Percentiles rank a stretch among this genome's conserved stretches.
Evolutionary conservation across 257 asterid species (phyloP).

Genomic region (Euphrasia confusa): DNA sequence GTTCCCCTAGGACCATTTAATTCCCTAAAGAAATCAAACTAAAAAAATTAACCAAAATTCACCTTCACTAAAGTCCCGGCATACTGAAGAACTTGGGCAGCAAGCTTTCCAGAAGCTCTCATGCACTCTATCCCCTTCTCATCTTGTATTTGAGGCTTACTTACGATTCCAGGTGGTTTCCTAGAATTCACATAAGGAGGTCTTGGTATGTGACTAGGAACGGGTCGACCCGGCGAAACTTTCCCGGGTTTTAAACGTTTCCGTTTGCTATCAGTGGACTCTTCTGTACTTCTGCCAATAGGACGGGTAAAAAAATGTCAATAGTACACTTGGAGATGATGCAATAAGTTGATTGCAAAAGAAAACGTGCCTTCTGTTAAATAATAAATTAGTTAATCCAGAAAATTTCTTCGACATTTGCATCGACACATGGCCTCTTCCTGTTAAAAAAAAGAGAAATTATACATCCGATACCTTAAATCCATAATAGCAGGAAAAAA

Average conservation of each 20-base stretch:
- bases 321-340: conserved; percentile 5
- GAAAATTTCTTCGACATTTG: conserved; percentile 60
- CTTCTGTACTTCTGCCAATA: conserved; percentile 49
- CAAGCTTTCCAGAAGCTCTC: conserved; percentile 97
- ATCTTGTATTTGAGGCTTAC: conserved; percentile 72
- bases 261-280: conserved; percentile 38
- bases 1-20: conserved; percentile 10
- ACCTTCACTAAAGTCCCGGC: conserved; percentile 97
- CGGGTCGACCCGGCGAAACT: conserved; percentile 71
- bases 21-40: conserved; percentile 11
- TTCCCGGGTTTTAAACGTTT: conserved; percentile 75
- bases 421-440: conserved; percentile 53
- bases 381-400: conserved; percentile 59
- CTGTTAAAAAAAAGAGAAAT: conserved; percentile 33
- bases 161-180: conserved; percentile 74
- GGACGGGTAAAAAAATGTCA: conserved; percentile 20
- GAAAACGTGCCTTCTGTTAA: conserved; percentile 55
- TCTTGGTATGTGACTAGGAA: conserved; percentile 65
- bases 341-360: not conserved
- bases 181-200: conserved; percentile 81
- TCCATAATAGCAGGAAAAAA: not conserved
- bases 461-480: conserved; percentile 14
- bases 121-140: conserved; percentile 78
- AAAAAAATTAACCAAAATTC: conserved; percentile 18
- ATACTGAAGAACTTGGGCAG: conserved; percentile 90